phyloP scores from a whole-genome alignment of 2,329 filamentous ascomycete genomes.

The Beauveria varroae region DNA sequence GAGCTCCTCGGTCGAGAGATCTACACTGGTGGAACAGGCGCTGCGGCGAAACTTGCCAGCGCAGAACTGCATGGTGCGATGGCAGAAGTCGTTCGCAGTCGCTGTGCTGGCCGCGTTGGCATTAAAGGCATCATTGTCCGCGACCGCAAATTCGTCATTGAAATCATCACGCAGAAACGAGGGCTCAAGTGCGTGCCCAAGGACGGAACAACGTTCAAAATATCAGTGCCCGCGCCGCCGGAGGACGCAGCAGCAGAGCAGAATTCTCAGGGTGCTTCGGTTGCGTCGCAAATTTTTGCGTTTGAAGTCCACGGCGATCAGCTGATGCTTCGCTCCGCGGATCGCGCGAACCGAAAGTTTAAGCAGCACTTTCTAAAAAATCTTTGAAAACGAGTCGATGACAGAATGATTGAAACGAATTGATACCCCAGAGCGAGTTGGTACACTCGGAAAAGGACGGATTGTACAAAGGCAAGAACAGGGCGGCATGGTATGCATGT shows the following conservation, averaged over 20 bases:
- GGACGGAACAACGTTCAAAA: slow-evolving; percentile 77
- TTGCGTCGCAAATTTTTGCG: slow-evolving; percentile 38
- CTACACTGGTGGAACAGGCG: slow-evolving; percentile 45
- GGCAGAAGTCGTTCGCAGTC: slow-evolving; percentile 73
- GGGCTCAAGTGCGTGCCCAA: slow-evolving; percentile 77
- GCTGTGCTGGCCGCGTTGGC: slow-evolving; percentile 75
- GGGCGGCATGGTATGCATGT: not conserved
- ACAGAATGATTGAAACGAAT: not conserved
- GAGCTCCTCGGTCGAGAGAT: slow-evolving; percentile 65
- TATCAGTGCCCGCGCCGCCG: slow-evolving; percentile 52
- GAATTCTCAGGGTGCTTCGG: slow-evolving; percentile 16
- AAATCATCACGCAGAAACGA: slow-evolving; percentile 68
- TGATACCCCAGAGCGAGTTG: not conserved
- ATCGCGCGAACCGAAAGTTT: slow-evolving; percentile 86
- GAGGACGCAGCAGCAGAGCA: slow-evolving; percentile 13
- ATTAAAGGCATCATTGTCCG: slow-evolving; percentile 79
- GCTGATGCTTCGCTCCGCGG: slow-evolving; percentile 73
- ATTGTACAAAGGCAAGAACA: not conserved
- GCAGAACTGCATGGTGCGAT: slow-evolving; percentile 88
- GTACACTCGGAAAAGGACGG: not conserved
- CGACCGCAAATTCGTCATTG: slow-evolving; percentile 80
- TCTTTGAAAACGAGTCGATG: slow-evolving; percentile 39
- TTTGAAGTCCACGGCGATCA: slow-evolving; percentile 87
- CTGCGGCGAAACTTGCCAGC: slow-evolving; percentile 69
- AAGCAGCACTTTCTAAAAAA: slow-evolving; percentile 74